Evolutionary conservation across 148 eudicot genomes (phyloP).

Genomic region (Vaccinium darrowii): DNA sequence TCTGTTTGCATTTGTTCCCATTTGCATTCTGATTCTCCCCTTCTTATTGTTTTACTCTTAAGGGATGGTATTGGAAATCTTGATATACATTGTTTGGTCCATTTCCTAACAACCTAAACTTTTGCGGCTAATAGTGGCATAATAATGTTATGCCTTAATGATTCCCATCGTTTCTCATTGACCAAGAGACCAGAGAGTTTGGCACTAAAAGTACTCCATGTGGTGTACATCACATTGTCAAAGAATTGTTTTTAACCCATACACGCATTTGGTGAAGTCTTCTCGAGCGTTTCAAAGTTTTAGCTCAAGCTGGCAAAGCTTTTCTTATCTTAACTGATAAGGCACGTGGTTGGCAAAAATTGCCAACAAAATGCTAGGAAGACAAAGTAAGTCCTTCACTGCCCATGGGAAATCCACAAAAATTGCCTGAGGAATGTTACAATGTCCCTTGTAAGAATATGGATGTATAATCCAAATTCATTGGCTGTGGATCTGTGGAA

Average conservation of each 20-base stretch:
- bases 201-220: neutral
- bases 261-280: no score
- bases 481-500: no score
- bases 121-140: neutral
- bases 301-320: neutral
- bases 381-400: neutral
- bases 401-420: neutral
- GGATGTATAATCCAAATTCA: no score
- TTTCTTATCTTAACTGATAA: neutral
- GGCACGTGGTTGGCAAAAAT: neutral
- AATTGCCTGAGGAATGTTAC: neutral
- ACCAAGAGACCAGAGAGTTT: neutral
- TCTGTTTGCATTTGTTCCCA: neutral
- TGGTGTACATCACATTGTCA: neutral
- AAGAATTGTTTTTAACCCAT: neutral
- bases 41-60: neutral
- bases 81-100: neutral
- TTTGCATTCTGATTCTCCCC: neutral
- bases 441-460: neutral
- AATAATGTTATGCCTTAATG: neutral
- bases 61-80: neutral
- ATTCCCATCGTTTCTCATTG: neutral
- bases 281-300: neutral
- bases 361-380: neutral
- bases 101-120: neutral